phyloP scores from a whole-genome alignment of 345 rosid genomes.

The Acer negundo region DNA sequence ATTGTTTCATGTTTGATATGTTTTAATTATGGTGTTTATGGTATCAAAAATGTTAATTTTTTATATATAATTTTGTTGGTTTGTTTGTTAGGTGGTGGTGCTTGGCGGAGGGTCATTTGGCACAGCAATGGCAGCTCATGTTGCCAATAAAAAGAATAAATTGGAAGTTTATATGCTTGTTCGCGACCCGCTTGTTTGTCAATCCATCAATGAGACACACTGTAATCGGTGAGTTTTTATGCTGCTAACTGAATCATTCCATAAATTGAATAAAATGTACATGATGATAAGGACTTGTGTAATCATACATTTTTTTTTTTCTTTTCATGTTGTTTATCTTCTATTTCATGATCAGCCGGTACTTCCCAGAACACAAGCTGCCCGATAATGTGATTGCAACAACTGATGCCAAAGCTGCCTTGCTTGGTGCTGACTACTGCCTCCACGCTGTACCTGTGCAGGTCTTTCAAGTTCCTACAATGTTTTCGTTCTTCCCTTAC shows the following conservation, averaged over 20 bases:
- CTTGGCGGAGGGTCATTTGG: constrained; percentile 98
- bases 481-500: not conserved
- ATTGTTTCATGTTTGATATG: not conserved
- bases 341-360: constrained; percentile 49
- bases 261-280: not conserved
- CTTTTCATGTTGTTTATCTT: not conserved
- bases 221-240: constrained; percentile 47
- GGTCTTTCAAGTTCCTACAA: constrained; percentile 38
- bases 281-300: not conserved
- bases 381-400: constrained; percentile 85
- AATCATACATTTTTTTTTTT: not conserved
- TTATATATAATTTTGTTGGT: not conserved
- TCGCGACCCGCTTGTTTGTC: constrained; percentile 71
- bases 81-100: constrained; percentile 73
- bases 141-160: constrained; percentile 67
- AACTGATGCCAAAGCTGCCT: constrained; percentile 69
- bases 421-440: constrained; percentile 81
- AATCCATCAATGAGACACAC: constrained; percentile 62
- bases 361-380: constrained; percentile 77
- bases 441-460: constrained; percentile 94
- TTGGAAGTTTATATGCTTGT: constrained; percentile 81
- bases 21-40: not conserved
- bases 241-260: not conserved
- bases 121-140: constrained; percentile 94
- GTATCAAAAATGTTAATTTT: not conserved